These are phyloP conservation scores for Lyophyllum shimeji DNA, from an alignment of 768 basidiomycete species.

Conservation along the genomic window DNA sequence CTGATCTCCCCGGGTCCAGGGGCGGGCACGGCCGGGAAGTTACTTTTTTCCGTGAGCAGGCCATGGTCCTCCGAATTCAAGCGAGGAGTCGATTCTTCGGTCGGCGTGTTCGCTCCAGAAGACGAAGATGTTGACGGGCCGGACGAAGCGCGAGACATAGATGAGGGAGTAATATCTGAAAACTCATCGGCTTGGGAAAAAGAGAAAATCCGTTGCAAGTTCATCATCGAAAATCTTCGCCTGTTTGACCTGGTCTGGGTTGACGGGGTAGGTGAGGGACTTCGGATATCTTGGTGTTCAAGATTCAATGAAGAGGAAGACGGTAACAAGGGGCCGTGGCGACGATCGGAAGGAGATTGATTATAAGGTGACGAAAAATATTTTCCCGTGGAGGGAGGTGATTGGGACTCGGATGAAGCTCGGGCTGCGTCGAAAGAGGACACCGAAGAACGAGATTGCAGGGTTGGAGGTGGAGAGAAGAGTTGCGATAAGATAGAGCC, in stretches of 20 bases:
- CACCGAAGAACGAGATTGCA: constrained; percentile 26
- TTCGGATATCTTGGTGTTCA: constrained; percentile 17
- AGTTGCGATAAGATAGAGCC: constrained; percentile 39
- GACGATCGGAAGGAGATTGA: constrained; percentile 2
- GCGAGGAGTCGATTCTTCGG: constrained; percentile 6
- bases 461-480: constrained; percentile 27
- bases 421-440: constrained; percentile 28
- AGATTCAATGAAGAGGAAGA: constrained; percentile 17
- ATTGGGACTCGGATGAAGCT: constrained; percentile 9
- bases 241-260: constrained; percentile 25
- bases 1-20: constrained; percentile 37
- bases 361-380: constrained; percentile 10
- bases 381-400: constrained; percentile 17
- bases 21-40: background rate
- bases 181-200: constrained; percentile 23
- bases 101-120: constrained; percentile 18
- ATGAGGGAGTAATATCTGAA: constrained; percentile 19
- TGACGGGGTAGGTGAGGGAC: constrained; percentile 35
- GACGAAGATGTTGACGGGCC: constrained; percentile 21
- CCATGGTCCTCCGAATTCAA: background rate
- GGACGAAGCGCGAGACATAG: constrained; percentile 24
- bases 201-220: constrained; percentile 38
- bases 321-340: constrained; percentile 6
- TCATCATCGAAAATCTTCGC: constrained; percentile 38
- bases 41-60: background rate